These are phyloP conservation scores for Entomortierella chlamydospora DNA, from an alignment of 192 early-diverging fungal species.

Conservation along the genomic window DNA sequence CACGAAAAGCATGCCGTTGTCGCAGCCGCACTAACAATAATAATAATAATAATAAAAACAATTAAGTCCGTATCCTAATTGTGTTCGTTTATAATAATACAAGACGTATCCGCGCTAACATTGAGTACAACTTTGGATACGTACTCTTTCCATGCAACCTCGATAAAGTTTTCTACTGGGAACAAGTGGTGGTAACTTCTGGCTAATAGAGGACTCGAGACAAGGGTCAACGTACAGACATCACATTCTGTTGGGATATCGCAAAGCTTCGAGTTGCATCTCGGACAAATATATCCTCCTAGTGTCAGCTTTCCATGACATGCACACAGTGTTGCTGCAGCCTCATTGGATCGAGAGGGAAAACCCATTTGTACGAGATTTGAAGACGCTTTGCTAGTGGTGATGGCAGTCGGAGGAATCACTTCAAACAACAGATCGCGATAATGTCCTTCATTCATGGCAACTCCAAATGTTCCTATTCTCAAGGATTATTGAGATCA, in stretches of 20 bases:
- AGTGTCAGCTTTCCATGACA: conserved; percentile 79
- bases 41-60: background rate
- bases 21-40: conserved; percentile 31
- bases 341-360: conserved; percentile 66
- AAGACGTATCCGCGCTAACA: too few species aligned
- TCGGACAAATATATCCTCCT: conserved; percentile 87
- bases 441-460: conserved; percentile 85
- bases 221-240: conserved; percentile 88
- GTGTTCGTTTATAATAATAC: too few species aligned
- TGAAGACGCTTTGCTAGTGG: conserved; percentile 60
- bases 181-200: conserved; percentile 96
- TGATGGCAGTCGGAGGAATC: conserved; percentile 89
- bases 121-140: too few species aligned
- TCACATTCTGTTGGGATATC: conserved; percentile 93
- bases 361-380: conserved; percentile 96
- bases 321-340: conserved; percentile 76
- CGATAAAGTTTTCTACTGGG: conserved; percentile 86
- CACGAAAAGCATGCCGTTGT: conserved; percentile 62
- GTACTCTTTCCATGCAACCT: conserved; percentile 66
- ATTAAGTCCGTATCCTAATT: too few species aligned
- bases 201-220: conserved; percentile 90
- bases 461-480: conserved; percentile 82
- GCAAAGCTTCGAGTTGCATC: conserved; percentile 86
- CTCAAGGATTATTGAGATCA: conserved; percentile 1
- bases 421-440: conserved; percentile 86